Evolutionary conservation across 2,329 filamentous ascomycete species (phyloP).

Genomic region (Salinomyces thailandicus): DNA sequence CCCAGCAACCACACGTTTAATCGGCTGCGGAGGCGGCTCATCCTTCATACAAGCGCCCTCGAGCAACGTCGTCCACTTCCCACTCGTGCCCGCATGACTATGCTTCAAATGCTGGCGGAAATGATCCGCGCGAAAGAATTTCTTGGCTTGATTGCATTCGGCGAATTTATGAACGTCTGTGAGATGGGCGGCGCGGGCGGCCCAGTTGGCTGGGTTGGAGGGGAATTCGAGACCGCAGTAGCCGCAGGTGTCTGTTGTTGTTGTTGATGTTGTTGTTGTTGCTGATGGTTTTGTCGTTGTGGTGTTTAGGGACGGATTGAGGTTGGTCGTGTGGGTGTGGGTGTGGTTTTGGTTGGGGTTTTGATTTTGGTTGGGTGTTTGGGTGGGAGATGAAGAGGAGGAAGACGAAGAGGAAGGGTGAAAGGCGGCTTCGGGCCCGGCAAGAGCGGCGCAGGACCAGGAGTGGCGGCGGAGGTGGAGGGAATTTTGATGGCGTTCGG

Average conservation of each 20-base stretch:
- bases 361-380: no score
- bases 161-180: constrained; percentile 91
- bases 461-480: constrained; percentile 85
- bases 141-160: constrained; percentile 96
- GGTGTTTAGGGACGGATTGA: no score
- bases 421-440: constrained; percentile 66
- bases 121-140: constrained; percentile 94
- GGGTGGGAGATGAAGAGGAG: no score
- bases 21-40: constrained; percentile 53
- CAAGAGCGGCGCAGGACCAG: constrained; percentile 88
- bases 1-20: no score
- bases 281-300: no score
- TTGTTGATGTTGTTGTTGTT: constrained; percentile 45
- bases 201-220: constrained; percentile 77
- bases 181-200: constrained; percentile 72
- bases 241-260: constrained; percentile 75
- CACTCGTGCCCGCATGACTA: constrained; percentile 88
- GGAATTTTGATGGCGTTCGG: constrained; percentile 90
- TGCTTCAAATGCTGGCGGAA: constrained; percentile 98
- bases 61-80: constrained; percentile 98
- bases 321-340: constrained; percentile 31
- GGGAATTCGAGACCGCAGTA: constrained; percentile 89
- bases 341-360: no score
- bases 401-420: constrained; percentile 51
- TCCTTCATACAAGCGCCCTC: constrained; percentile 96